Conservation (phyloP, 164 flowering plant genomes). For the Annona cherimola region DNA sequence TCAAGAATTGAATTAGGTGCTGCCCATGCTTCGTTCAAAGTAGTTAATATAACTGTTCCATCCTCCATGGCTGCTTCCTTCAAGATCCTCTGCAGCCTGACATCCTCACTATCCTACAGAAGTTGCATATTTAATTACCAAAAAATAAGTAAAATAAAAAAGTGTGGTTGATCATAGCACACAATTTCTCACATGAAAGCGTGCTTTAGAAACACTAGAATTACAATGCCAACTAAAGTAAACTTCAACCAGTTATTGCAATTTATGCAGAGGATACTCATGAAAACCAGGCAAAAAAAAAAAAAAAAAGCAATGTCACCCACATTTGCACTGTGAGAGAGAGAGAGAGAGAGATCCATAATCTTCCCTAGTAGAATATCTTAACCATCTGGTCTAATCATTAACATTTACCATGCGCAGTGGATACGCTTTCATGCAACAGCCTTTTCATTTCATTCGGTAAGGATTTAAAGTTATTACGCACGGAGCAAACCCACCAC, state of each 20-base stretch:
- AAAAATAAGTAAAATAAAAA: not conserved
- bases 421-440: not conserved
- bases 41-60: conserved; percentile 67
- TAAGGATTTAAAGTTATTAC: not conserved
- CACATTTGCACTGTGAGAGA: not conserved
- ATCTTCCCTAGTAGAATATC: not conserved
- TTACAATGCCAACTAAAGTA: not conserved
- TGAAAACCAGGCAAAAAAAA: not conserved
- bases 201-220: not conserved
- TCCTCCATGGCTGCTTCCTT: conserved; percentile 58
- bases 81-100: conserved; percentile 44
- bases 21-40: conserved; percentile 87
- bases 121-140: not conserved
- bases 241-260: not conserved
- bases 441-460: not conserved
- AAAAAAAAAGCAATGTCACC: not conserved
- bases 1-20: conserved; percentile 56
- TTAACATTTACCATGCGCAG: not conserved
- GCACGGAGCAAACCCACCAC: not conserved
- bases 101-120: conserved; percentile 34
- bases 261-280: not conserved
- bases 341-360: not conserved
- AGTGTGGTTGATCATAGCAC: not conserved
- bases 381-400: not conserved
- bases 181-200: too few species aligned